Percentiles rank a stretch among this genome's conserved stretches.
phyloP scores from a whole-genome alignment of 2,329 filamentous ascomycete species.

The Parastagonospora avenae region DNA sequence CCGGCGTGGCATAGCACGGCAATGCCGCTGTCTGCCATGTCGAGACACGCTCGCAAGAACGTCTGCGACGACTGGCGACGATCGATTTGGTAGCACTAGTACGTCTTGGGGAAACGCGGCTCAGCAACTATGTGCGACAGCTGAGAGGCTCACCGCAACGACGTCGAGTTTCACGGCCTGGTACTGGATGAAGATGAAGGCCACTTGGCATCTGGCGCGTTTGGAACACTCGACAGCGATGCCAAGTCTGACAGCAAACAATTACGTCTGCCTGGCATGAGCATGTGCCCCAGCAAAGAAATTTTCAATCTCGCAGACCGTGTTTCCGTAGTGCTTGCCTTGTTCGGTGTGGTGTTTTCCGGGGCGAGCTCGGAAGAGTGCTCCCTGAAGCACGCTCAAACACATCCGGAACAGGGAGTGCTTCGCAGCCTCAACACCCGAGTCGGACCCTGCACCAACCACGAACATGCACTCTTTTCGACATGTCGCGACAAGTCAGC shows the following conservation, averaged over 20 bases:
- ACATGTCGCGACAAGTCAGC: constrained; percentile 1
- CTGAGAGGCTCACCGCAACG: not conserved
- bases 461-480: constrained; percentile 6
- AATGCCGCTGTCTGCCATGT: not conserved
- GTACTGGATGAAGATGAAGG: not conserved
- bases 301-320: constrained; percentile 30
- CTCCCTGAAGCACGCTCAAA: constrained; percentile 41
- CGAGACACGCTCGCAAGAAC: not conserved
- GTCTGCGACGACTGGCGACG: not conserved
- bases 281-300: constrained; percentile 3
- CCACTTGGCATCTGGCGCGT: constrained; percentile 5
- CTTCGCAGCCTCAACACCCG: constrained; percentile 34
- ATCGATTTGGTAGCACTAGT: not conserved
- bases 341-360: constrained; percentile 21
- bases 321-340: constrained; percentile 17
- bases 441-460: constrained; percentile 17
- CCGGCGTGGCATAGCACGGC: not conserved
- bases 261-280: constrained; percentile 5
- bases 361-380: constrained; percentile 15
- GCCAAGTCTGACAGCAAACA: constrained; percentile 3
- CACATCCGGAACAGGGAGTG: constrained; percentile 41
- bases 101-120: not conserved
- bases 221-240: constrained; percentile 12
- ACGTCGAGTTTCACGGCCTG: constrained; percentile 1
- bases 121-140: not conserved